Evolutionary conservation across 208 protist species (phyloP), one percentile per base, ranked within the genome.

Genomic region (Trypanosoma congolense): DNA sequence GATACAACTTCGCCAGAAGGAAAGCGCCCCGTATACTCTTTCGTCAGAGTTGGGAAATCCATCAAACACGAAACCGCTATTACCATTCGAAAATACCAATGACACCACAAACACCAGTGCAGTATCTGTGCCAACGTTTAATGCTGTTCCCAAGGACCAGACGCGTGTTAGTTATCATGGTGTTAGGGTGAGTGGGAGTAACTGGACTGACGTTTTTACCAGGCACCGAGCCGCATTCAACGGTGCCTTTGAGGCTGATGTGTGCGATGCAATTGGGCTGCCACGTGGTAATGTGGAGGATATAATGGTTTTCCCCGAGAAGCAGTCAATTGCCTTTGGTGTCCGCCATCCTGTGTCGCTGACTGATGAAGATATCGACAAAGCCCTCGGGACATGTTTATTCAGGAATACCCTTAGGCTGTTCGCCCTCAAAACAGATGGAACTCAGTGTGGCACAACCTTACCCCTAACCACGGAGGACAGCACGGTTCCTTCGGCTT

Each of bases 161-260:
- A n/a, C n/a, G n/a, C n/a, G n/a, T n/a, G 24, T 30, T 38, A 38
- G 9, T 38, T 38, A 38, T 38, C 33, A 38, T 38, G 33, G 33
- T 12, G 33, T 38, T 6, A 38, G 12, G 33, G 8, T 80, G 31
- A 30, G 43, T n/a, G 64, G 73, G 6, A 50, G 65, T 24, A 42
- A 29, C 26, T 80, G 73, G 73, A 25, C 38, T 22, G 40, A 41
- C 1, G 54, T 66, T 42, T 40, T 74, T 30, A 26, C 65, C 31
- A 10, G 56, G n/a, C 10, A 50, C 4, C 42, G 29, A 48, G 40
- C 45, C 24, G 40, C 50, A 19, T 18, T 66, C 22, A 3, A 21
- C 21, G 36, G 24, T 16, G 41, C 49, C 3, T n/a, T 66, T 16
- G 30, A 16, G 4, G n/a, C 30, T 42, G 61, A 68, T 24, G 45